A percentile compares a stretch with the other conserved stretches of the same genome.
Evolutionary conservation across 306 rosid species (phyloP).

Genomic region (Leucaena leucocephala): DNA sequence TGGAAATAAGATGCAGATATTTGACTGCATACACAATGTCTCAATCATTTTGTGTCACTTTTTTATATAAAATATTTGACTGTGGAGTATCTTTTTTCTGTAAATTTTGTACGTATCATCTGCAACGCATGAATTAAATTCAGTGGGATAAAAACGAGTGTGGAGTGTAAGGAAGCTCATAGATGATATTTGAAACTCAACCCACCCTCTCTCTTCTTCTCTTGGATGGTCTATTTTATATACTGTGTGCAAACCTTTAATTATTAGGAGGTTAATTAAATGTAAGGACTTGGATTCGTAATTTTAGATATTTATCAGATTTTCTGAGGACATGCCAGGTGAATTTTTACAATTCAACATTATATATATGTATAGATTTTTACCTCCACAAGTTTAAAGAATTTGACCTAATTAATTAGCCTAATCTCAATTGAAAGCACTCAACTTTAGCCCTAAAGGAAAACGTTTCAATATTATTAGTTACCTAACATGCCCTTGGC

Average conservation of each 20-base stretch:
- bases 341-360: not conserved
- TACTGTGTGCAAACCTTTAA: not conserved
- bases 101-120: not conserved
- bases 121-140: not conserved
- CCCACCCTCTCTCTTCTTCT: not conserved
- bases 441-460: not conserved
- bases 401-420: not conserved
- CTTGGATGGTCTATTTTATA: not conserved
- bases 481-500: not conserved
- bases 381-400: not conserved
- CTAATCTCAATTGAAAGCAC: not conserved
- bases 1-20: not conserved
- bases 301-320: not conserved
- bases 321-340: not conserved
- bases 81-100: not conserved
- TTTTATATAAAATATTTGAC: not conserved
- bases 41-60: not conserved
- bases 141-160: not conserved
- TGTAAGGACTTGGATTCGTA: not conserved
- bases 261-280: not conserved
- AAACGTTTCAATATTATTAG: not conserved
- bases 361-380: not conserved
- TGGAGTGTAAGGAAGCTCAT: not conserved
- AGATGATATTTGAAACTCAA: not conserved
- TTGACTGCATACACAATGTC: not conserved